Conservation (phyloP, 306 rosid species). For the Styphnolobium japonicum region DNA sequence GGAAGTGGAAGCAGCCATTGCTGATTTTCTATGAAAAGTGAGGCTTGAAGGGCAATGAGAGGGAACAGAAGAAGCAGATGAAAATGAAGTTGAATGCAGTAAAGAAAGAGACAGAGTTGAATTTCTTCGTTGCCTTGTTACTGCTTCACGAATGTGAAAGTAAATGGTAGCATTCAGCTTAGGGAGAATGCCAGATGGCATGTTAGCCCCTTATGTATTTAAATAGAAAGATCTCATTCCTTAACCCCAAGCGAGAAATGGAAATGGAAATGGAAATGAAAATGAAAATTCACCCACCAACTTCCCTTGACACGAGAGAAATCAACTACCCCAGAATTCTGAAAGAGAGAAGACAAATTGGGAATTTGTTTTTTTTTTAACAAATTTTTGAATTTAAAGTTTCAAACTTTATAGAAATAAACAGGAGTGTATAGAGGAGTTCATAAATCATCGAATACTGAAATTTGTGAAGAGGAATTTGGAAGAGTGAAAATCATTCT, state of each 20-base stretch:
- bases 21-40: constrained; percentile 27
- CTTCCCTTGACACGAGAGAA: constrained; percentile 1
- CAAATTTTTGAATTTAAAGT: constrained; percentile 12
- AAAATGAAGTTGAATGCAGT: constrained; percentile 34
- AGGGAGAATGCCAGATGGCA: constrained; percentile 55
- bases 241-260: too few species aligned
- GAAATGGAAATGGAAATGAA: too few species aligned
- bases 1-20: constrained; percentile 70
- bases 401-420: not conserved
- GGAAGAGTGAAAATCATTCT: not conserved
- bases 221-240: too few species aligned
- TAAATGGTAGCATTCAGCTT: constrained; percentile 53
- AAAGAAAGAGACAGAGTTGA: constrained; percentile 36
- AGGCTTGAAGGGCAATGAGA: constrained; percentile 12
- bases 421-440: not conserved
- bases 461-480: not conserved
- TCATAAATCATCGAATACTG: not conserved
- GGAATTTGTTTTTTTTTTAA: constrained; percentile 1
- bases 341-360: constrained; percentile 11
- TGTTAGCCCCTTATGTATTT: constrained; percentile 47
- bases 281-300: constrained; percentile 1
- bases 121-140: constrained; percentile 31
- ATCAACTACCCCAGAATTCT: constrained; percentile 32
- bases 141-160: constrained; percentile 38
- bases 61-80: constrained; percentile 5